Conservation (phyloP, 768 basidiomycete species). For the Holtermannia corniformis region DNA sequence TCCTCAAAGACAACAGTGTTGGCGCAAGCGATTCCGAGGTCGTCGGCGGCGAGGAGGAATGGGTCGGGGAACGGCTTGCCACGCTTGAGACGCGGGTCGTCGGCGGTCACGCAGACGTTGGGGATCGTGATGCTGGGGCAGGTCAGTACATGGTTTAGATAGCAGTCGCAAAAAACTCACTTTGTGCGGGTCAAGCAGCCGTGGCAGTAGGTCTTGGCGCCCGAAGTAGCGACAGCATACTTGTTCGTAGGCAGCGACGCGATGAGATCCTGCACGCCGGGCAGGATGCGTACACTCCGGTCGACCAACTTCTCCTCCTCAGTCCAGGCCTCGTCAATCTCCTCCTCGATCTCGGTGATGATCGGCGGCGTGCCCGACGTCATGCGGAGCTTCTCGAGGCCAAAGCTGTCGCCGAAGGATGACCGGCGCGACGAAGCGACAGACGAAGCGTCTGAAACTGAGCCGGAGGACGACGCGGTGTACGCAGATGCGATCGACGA, state of each 20-base stretch:
- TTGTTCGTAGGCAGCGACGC: constrained; percentile 56
- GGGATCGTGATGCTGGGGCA: constrained; percentile 53
- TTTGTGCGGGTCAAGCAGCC: constrained; percentile 17
- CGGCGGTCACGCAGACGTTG: constrained; percentile 61
- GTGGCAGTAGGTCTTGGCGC: constrained; percentile 59
- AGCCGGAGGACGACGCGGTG: constrained; percentile 5
- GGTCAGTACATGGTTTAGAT: constrained; percentile 32
- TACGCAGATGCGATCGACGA: neutral
- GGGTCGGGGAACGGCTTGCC: constrained; percentile 42
- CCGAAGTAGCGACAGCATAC: constrained; percentile 65
- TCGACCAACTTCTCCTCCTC: constrained; percentile 25
- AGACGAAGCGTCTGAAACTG: neutral
- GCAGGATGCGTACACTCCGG: constrained; percentile 52
- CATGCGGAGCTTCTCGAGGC: constrained; percentile 10
- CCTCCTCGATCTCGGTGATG: neutral
- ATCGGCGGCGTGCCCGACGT: neutral
- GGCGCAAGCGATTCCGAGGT: constrained; percentile 41
- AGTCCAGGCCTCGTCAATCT: constrained; percentile 12
- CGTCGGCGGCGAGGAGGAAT: constrained; percentile 42
- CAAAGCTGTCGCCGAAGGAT: constrained; percentile 7
- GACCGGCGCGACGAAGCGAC: constrained; percentile 7
- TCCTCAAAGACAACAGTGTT: constrained; percentile 47
- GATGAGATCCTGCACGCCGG: constrained; percentile 59
- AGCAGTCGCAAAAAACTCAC: constrained; percentile 2
- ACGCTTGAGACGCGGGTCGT: constrained; percentile 60